Percentiles rank a stretch among this genome's conserved stretches.
phyloP scores from a whole-genome alignment of 1,139 yeast species.

The Yamadazyma triangularis region DNA sequence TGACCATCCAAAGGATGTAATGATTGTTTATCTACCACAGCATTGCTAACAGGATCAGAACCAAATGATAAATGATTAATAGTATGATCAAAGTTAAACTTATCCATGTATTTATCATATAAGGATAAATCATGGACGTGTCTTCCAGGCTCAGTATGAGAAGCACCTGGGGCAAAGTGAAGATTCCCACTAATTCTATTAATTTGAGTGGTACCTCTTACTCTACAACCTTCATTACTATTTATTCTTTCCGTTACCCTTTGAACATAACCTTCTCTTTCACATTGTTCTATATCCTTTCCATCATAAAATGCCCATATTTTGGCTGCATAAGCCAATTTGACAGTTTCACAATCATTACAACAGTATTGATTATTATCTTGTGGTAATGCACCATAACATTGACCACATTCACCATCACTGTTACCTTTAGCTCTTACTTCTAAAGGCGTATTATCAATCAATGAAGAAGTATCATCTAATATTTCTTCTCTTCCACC shows the following conservation, averaged over 20 bases:
- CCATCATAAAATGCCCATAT: constrained; percentile 95
- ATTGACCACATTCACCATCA: constrained; percentile 89
- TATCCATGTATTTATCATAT: constrained; percentile 49
- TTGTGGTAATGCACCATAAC: constrained; percentile 82
- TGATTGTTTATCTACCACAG: constrained; percentile 23
- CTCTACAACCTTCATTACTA: constrained; percentile 75
- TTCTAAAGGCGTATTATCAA: constrained; percentile 25
- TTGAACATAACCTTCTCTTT: constrained; percentile 75
- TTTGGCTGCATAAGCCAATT: constrained; percentile 67
- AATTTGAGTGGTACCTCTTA: constrained; percentile 73
- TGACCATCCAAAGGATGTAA: constrained; percentile 73
- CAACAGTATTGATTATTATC: constrained; percentile 66
- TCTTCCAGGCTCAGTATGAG: constrained; percentile 48
- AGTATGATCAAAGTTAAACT: constrained; percentile 65
- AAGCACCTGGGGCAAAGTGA: constrained; percentile 93
- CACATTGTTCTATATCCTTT: constrained; percentile 82
- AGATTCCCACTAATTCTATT: constrained; percentile 86
- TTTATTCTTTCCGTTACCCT: constrained; percentile 52
- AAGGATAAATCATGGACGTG: constrained; percentile 86
- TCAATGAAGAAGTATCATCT: constrained; percentile 26
- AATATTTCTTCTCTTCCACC: constrained; percentile 19
- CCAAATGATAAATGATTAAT: constrained; percentile 87
- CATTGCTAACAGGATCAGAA: constrained; percentile 36
- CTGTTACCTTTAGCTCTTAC: constrained; percentile 33
- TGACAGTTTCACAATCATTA: constrained; percentile 79